Conservation (phyloP, 2,329 filamentous ascomycete genomes). For the Colletotrichum limetticola region DNA sequence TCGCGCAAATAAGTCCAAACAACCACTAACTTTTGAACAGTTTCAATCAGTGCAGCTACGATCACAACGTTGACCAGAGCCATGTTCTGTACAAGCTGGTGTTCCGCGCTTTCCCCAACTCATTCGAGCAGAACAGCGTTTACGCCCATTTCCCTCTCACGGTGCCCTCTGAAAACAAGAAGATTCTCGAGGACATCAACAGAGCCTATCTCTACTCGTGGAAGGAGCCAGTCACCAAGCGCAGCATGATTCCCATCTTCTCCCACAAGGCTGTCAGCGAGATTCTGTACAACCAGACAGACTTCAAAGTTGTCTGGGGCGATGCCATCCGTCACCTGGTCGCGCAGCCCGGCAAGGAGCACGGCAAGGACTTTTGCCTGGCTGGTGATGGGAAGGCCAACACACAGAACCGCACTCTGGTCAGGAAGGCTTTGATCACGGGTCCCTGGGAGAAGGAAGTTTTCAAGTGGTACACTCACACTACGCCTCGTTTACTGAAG, state of each 20-base stretch:
- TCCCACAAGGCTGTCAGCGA: conserved; percentile 64
- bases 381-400: conserved; percentile 54
- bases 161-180: conserved; percentile 60
- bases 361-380: conserved; percentile 60
- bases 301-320: conserved; percentile 70
- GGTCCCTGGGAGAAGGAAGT: conserved; percentile 36
- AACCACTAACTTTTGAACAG: background rate
- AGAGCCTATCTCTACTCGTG: conserved; percentile 69
- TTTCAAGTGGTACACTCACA: conserved; percentile 37
- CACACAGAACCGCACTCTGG: conserved; percentile 50
- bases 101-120: conserved; percentile 70
- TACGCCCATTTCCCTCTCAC: conserved; percentile 68
- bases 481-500: conserved; percentile 41
- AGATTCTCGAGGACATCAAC: conserved; percentile 66
- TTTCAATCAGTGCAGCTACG: conserved; percentile 62
- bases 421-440: conserved; percentile 52
- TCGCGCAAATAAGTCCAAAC: background rate
- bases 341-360: conserved; percentile 52
- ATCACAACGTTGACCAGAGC: conserved; percentile 69
- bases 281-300: conserved; percentile 62
- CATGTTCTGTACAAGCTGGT: conserved; percentile 75
- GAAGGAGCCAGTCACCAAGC: conserved; percentile 58
- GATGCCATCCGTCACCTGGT: conserved; percentile 64
- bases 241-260: conserved; percentile 58
- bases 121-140: conserved; percentile 71